Base-by-base conservation (phyloP, 257 asterid species). In the Avicennia marina region DNA sequence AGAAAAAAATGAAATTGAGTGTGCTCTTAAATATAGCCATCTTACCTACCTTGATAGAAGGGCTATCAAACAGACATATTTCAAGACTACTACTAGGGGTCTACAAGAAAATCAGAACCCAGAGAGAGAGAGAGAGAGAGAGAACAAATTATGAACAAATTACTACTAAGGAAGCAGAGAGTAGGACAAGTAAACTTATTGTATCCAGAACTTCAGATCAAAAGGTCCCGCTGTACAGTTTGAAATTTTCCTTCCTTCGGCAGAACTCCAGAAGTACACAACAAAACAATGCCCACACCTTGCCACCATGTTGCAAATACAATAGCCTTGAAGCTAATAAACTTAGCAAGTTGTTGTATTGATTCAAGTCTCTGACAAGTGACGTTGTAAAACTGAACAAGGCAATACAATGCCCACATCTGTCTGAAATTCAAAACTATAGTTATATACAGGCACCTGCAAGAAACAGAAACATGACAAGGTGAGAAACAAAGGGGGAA, bases 251-350 rank as follows among this genome's bases (percentile, higher is more conserved):
- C 89, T 32, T 74, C 90, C 29, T 70, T 80, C 0, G 98, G 94
- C 39, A 93, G 76, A 52, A 81, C 67, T 15, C 69, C 71, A 11
- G 77, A 78, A 43, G 64, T 67, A 60, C 95, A 83, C 56, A 86
- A 56, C 66, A 93, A 71, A 12, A 78, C 95, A 9, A 93, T 93
- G 34, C 95, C 97, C 0, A 88, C 89, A n/a, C 95, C 98, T 77
- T 93, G 98, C 98, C 98, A 93, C 98, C 98, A 93, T 8, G 98
- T 91, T 6, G 96, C 98, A 15, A 91, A 91, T 16, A 91, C 96
- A 62, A 88, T 91, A 25, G 95, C 95, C 78, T 93, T 88, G 67
- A 93, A 93, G 86, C 97, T 93, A 56, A 93, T 84, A 71, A 93
- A 93, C 72, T 93, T 91, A 0, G 95, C 96, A 20, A 88, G 95